Evolutionary conservation across 2,329 filamentous ascomycete species (phyloP), one percentile per base, ranked within the genome.

Genomic region (Fusarium duplospermum): DNA sequence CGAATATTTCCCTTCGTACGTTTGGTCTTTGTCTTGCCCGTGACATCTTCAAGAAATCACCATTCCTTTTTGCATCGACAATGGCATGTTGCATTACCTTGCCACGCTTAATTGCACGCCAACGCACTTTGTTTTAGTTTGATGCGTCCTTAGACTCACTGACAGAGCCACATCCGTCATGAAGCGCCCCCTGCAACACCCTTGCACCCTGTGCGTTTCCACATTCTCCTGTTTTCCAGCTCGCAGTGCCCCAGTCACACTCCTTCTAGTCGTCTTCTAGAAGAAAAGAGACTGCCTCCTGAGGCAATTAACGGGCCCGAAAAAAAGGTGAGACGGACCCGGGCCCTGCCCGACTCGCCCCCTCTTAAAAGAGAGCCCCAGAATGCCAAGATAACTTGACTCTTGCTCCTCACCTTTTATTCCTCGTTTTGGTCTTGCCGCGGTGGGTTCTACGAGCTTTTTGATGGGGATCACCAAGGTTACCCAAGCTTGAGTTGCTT

Each of bases 221-320:
- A 59, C 56, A 33, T 64, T 27, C 52, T 63, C 69, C 24, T 47
- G 62, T 42, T 66, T 67, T 13, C 36, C n/a, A 50, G 42, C 22
- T 24, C 31, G 13, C 36, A 54, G 31, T 42, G 65, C 38, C 36
- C 50, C 60, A 42, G 45, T 50, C 60, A 36, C 20, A 45, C 20
- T 29, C 16, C 63, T 78, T 78, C 74, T 76, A 73, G 71, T 68
- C 64, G 61, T 70, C 57, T 78, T 78, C 76, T 72, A 78, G 76
- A 78, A 78, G 64, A 62, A 57, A 24, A 22, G 14, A 24, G n/a
- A 18, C 7, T 56, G 29, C 57, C 18, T 20, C 33, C 59, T 61
- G 54, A 69, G 69, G 60, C 45, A 52, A 45, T 58, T 33, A 20
- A 56, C 45, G 56, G 45, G 29, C 22, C 42, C 50, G 59, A 47